Evolutionary conservation across 768 basidiomycete species (phyloP), one percentile per base, ranked within the genome.

Genomic region (Mycena capillaripes): DNA sequence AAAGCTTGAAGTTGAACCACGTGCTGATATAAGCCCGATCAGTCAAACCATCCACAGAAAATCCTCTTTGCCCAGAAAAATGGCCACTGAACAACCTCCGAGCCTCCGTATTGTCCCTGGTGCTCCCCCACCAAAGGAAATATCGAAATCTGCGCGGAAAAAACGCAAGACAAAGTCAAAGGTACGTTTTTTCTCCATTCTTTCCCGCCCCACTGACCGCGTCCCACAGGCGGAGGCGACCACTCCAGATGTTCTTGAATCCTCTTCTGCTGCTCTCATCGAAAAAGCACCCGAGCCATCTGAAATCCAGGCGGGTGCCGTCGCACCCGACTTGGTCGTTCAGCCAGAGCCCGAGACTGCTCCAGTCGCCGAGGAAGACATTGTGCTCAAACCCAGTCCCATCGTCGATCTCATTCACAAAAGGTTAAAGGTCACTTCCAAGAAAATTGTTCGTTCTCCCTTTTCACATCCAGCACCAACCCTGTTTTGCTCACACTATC

Each of bases 361-460:
- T 4, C 79, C 84, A 7, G 77, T 82, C 12, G 79, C 83, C 6
- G 89, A 89, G 71, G 89, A 89, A 30, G 87, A 87, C 44, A 66
- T 79, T 57, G 71, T 76, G 69, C 76, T 85, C 69, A 93, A 91
- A 79, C 82, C 80, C 21, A 93, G 92, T 72, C 92, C 95, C 10
- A 87, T 93, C 66, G 89, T 93, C 61, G 95, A 97, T 55, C 88
- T 97, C 72, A 83, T 97, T 72, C 86, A 87, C 77, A 97, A 96
- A 83, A 89, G 95, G 59, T 82, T 95, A 78, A 94, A 95, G 74
- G 85, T 88, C 44, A 87, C 94, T 25, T 87, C 86, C 65, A 97
- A 97, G 86, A 97, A 97, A 83, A 94, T 96, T 73, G 95, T 95
- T 79, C 75, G 90, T 83, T 75, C 23, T 74, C 64, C 30, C 69